Evolutionary conservation across 2,329 filamentous ascomycete species (phyloP), one percentile per base, ranked within the genome.

Genomic region (Aureobasidium uvarum): DNA sequence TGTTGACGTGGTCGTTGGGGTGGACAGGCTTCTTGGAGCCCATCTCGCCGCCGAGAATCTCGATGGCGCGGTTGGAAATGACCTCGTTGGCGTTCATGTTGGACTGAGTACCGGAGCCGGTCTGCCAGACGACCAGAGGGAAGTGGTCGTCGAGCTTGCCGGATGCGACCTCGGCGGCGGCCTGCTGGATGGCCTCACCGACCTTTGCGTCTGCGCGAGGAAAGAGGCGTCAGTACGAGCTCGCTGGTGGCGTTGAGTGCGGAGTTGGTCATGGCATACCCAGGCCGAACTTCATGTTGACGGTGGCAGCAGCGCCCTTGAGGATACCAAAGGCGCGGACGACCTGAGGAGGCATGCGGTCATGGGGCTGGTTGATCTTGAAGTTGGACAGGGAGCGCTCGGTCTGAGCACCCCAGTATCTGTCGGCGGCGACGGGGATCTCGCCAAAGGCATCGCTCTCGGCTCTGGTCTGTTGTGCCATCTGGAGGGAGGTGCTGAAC

Each of bases 21-120:
- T 99, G 95, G 70, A 99, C 95, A 33, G 95, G 95, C 84, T 96
- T 96, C 89, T 98, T 98, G 86, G 84, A 89, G 72, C 95, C 95
- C 91, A 92, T 96, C 70, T 85, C 85, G 73, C 95, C 95, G 72
- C 95, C 95, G 63, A 98, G 85, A 69, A 98, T 96, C 84, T 98
- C 94, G 79, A 98, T 98, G 70, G 95, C 95, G 71, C 95, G 91
- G 86, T 98, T 99, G 70, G 94, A 97, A 80, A 99, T 98, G 80
- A 99, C 95, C 80, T 99, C 95, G 83, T 99, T 99, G 77, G 94
- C 93, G 83, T 99, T 99, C 95, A 98, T 98, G 87, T 96, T 98
- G 79, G 93, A 97, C 84, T 98, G 95, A 36, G 95, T 98, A 76
- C 95, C 95, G 59, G 95, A 98, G 69, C 95, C 95, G 64, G 95